Base-by-base conservation (phyloP, 768 basidiomycete genomes). In the Coprinopsis sp. region DNA sequence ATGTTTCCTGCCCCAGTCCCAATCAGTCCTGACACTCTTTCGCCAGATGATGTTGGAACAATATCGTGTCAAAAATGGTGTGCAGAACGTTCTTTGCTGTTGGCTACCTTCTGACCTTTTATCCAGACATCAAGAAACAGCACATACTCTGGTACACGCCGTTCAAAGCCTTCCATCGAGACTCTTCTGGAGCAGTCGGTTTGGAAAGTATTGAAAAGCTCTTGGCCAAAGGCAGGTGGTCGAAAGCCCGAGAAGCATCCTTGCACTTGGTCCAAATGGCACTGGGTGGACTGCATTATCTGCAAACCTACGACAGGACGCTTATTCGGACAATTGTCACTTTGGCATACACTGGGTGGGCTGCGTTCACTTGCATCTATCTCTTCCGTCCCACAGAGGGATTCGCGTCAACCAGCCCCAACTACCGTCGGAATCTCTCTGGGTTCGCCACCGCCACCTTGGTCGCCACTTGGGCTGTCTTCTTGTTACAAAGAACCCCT, bases 231-330 rank as follows among this genome's bases (percentile, higher is more conserved):
- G 61, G 66, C 24, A 44, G 66, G 3, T 87, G 77, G 73, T 51
- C 57, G 10, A 62, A 70, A n/a, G 79, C 78, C 0, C 76, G 82
- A 27, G 53, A 59, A 10, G 59, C 62, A 19, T 79, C 84, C 1
- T 59, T 65, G 2, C 62, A 73, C 16, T 69, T 90, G 10, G 82
- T 87, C 36, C 50, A 71, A 28, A 54, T 67, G 10, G 70, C 74
- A 5, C 66, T 90, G 4, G 64, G 68, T 29, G 89, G 88, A 0
- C 64, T 90, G 25, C 79, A 81, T 24, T 91, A 91, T 57, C 74
- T 91, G 4, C 85, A 91, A 62, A 91, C 87, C 59, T 92, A 91
- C 60, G 88, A 93, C 58, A 80, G 87, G 14, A 67, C 77, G 24
- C 64, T 91, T 36, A 82, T 93, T 23, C 77, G 81, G 13, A 65